phyloP scores from a whole-genome alignment of 2,329 filamentous ascomycete genomes.

The Fusarium virguliforme region DNA sequence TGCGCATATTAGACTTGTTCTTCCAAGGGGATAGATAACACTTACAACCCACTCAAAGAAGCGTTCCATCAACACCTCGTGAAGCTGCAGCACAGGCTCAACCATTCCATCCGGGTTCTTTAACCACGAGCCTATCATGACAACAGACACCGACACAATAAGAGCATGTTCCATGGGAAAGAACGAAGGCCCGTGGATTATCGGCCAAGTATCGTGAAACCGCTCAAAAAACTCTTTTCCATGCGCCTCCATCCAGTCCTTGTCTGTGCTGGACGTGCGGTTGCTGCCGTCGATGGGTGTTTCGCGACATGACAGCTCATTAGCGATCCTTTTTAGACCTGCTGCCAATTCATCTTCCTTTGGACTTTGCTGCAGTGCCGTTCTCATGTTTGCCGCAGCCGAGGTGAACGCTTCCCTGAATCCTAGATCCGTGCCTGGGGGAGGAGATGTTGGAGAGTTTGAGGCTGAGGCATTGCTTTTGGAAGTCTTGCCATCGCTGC shows the following conservation, averaged over 20 bases:
- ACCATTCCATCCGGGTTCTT: conserved; percentile 49
- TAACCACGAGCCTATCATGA: conserved; percentile 61
- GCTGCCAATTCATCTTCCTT: conserved; percentile 26
- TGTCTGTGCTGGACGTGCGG: conserved; percentile 22
- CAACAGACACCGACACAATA: conserved; percentile 51
- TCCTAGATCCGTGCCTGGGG: neutral
- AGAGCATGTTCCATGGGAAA: conserved; percentile 52
- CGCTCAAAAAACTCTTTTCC: conserved; percentile 57
- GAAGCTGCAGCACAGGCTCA: conserved; percentile 52
- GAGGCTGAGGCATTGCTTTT: conserved; percentile 11
- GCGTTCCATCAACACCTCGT: conserved; percentile 53
- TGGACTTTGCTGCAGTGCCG: conserved; percentile 12
- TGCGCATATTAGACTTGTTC: conserved; percentile 24
- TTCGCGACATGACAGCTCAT: conserved; percentile 20
- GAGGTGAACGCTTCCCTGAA: conserved; percentile 6
- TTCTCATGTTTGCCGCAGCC: conserved; percentile 11
- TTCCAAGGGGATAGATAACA: neutral
- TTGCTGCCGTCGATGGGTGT: conserved; percentile 30
- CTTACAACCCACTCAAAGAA: conserved; percentile 53
- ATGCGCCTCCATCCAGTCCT: conserved; percentile 38
- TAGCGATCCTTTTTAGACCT: conserved; percentile 28
- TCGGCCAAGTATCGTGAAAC: conserved; percentile 61
- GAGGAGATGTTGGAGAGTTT: conserved; percentile 8
- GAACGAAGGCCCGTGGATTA: conserved; percentile 59
- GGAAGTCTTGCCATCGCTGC: conserved; percentile 25